Base-by-base conservation (phyloP, 2,329 filamentous ascomycete species). In the Coniella vitis region DNA sequence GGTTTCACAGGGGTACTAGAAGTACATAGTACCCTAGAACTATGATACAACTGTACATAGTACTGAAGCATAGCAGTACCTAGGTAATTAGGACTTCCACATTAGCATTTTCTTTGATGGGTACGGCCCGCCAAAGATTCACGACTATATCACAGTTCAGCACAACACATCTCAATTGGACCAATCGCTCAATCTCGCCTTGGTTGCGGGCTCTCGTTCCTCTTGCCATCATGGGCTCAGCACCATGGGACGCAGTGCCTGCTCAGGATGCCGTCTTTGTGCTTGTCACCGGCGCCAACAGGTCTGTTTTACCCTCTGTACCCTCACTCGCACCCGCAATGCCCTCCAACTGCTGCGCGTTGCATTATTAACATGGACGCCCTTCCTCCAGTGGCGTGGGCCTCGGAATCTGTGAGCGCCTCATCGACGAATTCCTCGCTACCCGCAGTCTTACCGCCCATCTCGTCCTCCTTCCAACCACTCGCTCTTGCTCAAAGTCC, bases 371-470 rank as follows among this genome's bases (percentile, higher is more conserved):
- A 12, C 37, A 20, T n/a, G 14, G 4, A 4, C 4, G 17, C 21
- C 7, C 10, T 10, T 8, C 13, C 38, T 7, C n/a, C 39, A 96
- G 91, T 63, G 91, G 91, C 53, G 81, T 96, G 38, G 91, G 91
- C 38, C 86, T 91, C 59, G 84, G 85, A 48, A 90, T 87, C 57
- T 87, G 86, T 63, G 81, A 86, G 61, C 87, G 89, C 53, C 75
- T 95, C 49, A 91, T 95, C 58, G 88, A 95, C 70, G 87, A 95
- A 60, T 96, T 95, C 71, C 80, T 95, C 52, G 70, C 74, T 51
- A 79, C 80, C 12, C 82, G 81, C 32, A 79, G 85, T 25, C 72
- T 80, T 42, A 72, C 74, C 25, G 77, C 87, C 49, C 81, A 85
- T 60, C 79, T 97, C 38, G 78, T 88, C 57, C 75, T 96, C 47